These are phyloP conservation scores for Edaphochlamys debaryana DNA, from an alignment of 139 green algal genomes.

Conservation along the genomic window DNA sequence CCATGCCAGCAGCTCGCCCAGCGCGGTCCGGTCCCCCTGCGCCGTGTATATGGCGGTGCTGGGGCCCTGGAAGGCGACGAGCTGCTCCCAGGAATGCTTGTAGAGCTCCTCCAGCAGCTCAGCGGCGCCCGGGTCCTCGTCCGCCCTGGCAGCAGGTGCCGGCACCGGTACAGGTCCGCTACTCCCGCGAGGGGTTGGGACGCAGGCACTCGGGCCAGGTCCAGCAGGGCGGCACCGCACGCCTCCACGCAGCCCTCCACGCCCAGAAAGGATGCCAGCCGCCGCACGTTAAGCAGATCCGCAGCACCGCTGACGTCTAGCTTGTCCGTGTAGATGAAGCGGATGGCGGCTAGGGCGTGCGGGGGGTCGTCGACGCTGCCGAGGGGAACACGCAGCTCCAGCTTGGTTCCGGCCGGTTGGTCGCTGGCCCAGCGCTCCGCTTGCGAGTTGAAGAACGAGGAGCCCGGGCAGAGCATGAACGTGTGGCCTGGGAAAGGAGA, in stretches of 20 bases:
- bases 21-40: neutral
- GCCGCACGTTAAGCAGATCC: neutral
- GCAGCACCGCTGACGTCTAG: neutral
- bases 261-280: neutral
- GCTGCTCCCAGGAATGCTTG: neutral
- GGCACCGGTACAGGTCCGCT: neutral
- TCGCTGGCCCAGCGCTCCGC: neutral
- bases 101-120: neutral
- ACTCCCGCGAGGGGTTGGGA: neutral
- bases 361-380: neutral
- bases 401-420: neutral
- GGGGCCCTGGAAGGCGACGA: no score
- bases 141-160: neutral
- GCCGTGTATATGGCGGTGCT: neutral
- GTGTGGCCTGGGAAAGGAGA: no score
- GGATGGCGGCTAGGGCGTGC: neutral
- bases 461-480: no score
- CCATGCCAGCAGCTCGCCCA: constrained; percentile 2
- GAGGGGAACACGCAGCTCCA: neutral
- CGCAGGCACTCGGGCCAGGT: neutral
- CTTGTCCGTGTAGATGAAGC: constrained; percentile 4
- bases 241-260: neutral
- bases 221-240: neutral
- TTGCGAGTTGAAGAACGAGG: neutral
- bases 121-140: neutral